Base-by-base conservation (phyloP, 2,329 filamentous ascomycete species). In the Ophiostoma populinum region DNA sequence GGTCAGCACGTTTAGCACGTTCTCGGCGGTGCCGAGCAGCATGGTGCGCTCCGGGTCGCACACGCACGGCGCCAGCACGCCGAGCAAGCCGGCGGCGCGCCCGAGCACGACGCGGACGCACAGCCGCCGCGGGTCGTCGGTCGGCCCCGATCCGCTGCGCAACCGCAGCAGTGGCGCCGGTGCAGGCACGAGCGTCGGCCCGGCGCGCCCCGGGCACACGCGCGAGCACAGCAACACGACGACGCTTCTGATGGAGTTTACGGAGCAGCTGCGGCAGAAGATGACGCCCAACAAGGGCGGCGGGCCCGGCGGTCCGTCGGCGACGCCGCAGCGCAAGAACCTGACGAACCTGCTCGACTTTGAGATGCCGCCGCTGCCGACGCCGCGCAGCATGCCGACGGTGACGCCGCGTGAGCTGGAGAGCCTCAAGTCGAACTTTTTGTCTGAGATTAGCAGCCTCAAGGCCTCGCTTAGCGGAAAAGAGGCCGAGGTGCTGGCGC, bases 341-440 rank as follows among this genome's bases (percentile, higher is more conserved):
- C 44, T 80, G 45, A 64, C 73, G 22, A 81, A 78, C 48, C 67
- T 90, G 28, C 70, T 92, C 31, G 83, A 92, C 55, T 90, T 92
- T 51, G 90, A 95, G 48, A 79, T 95, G 8, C 85, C 86, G n/a
- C 83, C 87, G 1, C 75, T 85, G 45, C 85, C 87, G 2, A 95
- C 90, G 1, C 90, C 90, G 11, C 75, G 87, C 42, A 93, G 83
- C 37, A 70, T 95, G 24, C 90, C 90, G 1, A 82, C 78, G 7
- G 79, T 95, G 45, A 93, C 86, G 2, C 81, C 90, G 2, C 75
- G 90, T 22, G 90, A 98, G 57, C 64, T 95, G 3, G 90, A 98
- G 52, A 81, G 80, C 11, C 65, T 95, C 40, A 95, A 95, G 54
- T 94, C 86, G 0, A 70, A 70, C 17, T 92, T 92, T 47, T 66